These are phyloP conservation scores for Botryosphaeria dothidea DNA, from an alignment of 2,329 filamentous ascomycete species.

Conservation along the genomic window DNA sequence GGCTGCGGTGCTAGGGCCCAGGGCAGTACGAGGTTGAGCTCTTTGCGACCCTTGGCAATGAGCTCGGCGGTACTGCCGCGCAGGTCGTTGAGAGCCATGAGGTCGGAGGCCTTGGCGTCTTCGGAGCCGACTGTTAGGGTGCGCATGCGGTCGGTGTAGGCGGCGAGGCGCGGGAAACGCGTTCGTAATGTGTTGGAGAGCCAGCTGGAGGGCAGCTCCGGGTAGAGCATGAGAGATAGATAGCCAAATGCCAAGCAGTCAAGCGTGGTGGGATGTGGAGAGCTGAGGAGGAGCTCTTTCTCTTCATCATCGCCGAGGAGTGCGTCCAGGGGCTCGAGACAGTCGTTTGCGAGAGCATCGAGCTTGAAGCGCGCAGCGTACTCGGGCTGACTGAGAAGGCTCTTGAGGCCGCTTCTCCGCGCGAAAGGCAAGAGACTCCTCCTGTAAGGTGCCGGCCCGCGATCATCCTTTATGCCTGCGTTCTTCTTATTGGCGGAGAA, in stretches of 20 bases:
- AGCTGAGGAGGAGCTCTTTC: slow-evolving; percentile 58
- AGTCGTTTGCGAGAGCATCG: slow-evolving; percentile 68
- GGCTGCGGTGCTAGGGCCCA: slow-evolving; percentile 11
- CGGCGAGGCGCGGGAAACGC: slow-evolving; percentile 45
- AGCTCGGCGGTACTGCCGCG: slow-evolving; percentile 13
- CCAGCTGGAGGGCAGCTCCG: slow-evolving; percentile 64
- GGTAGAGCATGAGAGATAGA: slow-evolving; percentile 69
- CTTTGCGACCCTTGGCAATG: slow-evolving; percentile 10
- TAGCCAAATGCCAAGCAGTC: slow-evolving; percentile 84
- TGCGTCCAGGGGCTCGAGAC: slow-evolving; percentile 68
- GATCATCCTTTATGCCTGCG: slow-evolving; percentile 38
- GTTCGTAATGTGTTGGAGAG: slow-evolving; percentile 57
- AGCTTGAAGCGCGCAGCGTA: slow-evolving; percentile 74
- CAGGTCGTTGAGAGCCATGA: slow-evolving; percentile 14
- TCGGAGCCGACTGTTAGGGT: neutral
- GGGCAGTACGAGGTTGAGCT: slow-evolving; percentile 15
- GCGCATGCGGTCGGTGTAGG: slow-evolving; percentile 35
- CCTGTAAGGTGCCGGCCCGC: slow-evolving; percentile 37
- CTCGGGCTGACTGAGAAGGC: slow-evolving; percentile 66
- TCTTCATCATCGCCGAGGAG: slow-evolving; percentile 55
- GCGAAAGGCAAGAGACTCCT: slow-evolving; percentile 49
- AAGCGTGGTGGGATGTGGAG: slow-evolving; percentile 58
- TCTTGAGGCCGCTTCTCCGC: slow-evolving; percentile 60
- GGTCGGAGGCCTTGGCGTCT: neutral
- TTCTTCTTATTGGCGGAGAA: slow-evolving; percentile 39